Evolutionary conservation across 371 early-diverging fungal species (phyloP).

Genomic region (Circinella umbellata): DNA sequence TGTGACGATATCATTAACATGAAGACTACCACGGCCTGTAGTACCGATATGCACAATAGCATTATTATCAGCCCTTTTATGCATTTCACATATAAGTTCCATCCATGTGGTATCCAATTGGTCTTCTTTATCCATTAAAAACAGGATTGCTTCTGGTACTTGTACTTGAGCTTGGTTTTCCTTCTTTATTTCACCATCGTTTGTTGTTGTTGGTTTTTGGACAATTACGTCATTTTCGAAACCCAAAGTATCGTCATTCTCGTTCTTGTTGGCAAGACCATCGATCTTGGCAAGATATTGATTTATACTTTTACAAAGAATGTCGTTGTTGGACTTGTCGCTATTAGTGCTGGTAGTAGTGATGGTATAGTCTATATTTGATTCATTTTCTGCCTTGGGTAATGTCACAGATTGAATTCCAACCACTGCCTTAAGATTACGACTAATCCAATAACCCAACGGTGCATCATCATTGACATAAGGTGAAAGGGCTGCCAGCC

Average conservation of each 20-base stretch:
- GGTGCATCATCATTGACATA: not conserved
- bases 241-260: not conserved
- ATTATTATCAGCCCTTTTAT: slow-evolving; percentile 5
- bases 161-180: not conserved
- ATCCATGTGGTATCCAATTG: not conserved
- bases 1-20: not conserved
- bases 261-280: not conserved
- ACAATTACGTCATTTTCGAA: not conserved
- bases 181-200: not conserved
- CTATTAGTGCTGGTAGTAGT: not conserved
- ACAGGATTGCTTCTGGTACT: not conserved
- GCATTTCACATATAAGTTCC: slow-evolving; percentile 15
- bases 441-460: slow-evolving; percentile 13
- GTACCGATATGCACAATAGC: slow-evolving; percentile 6
- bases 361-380: not conserved
- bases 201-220: not conserved
- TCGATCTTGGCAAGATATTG: not conserved
- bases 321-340: not conserved
- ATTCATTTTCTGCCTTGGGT: not conserved
- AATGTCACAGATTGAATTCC: slow-evolving; percentile 8
- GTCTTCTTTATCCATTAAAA: slow-evolving; percentile 4
- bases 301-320: not conserved
- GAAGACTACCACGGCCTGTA: not conserved
- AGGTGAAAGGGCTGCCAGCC: slow-evolving; percentile 9
- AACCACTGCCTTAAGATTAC: not conserved